Conservation (phyloP, 2,329 filamentous ascomycete genomes). For the Kalmusia sp. region DNA sequence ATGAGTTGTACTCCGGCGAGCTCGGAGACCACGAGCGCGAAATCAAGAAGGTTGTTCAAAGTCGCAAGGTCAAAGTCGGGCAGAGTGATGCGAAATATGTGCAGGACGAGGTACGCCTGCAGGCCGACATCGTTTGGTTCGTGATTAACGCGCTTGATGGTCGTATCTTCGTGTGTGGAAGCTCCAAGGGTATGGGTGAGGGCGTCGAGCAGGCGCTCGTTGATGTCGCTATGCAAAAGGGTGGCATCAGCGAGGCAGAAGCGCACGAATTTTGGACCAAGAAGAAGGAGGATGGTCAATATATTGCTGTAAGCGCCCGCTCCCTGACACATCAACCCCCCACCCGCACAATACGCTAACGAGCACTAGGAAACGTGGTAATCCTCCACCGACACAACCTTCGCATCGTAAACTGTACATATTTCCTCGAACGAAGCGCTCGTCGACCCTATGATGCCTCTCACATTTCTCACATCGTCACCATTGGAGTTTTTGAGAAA, state of each 20-base stretch:
- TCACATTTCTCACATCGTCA: background rate
- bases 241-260: constrained; percentile 81
- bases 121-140: constrained; percentile 98
- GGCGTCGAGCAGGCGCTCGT: constrained; percentile 88
- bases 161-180: constrained; percentile 94
- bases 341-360: constrained; percentile 3
- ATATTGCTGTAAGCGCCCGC: constrained; percentile 73
- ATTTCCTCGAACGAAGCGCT: background rate
- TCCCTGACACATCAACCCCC: background rate
- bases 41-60: constrained; percentile 60
- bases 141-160: constrained; percentile 97
- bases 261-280: constrained; percentile 87
- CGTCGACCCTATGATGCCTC: background rate
- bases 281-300: constrained; percentile 92
- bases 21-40: constrained; percentile 84
- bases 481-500: background rate
- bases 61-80: constrained; percentile 50
- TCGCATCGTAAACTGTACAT: background rate
- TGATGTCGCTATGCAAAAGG: constrained; percentile 92
- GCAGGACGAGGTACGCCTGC: constrained; percentile 89
- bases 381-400: background rate
- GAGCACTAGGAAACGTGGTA: constrained; percentile 17
- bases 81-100: constrained; percentile 83
- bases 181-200: constrained; percentile 95
- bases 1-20: constrained; percentile 96